Conservation (phyloP, 805 yeast genomes). For the Candida qinlingensis region DNA sequence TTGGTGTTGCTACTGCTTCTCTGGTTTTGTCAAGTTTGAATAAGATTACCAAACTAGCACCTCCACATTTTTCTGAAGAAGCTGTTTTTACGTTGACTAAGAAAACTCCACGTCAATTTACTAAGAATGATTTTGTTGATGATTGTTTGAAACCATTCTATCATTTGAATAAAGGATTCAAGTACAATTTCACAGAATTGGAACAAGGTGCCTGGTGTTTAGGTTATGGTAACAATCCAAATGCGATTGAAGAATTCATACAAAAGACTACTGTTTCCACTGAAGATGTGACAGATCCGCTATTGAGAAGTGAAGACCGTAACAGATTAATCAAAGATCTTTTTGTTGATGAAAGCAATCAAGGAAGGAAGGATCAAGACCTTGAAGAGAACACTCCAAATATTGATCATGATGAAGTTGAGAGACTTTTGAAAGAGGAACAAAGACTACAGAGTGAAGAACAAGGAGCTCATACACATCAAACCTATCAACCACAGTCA, state of each 20-base stretch:
- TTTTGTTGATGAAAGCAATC: background rate
- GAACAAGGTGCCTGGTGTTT: slow-evolving; percentile 24
- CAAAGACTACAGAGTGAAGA: background rate
- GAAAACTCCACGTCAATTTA: slow-evolving; percentile 5
- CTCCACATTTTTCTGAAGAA: slow-evolving; percentile 26
- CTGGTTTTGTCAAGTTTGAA: slow-evolving; percentile 17
- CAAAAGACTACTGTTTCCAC: background rate
- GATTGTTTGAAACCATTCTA: slow-evolving; percentile 12
- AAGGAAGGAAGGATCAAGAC: background rate
- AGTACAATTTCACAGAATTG: slow-evolving; percentile 11
- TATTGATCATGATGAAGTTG: background rate
- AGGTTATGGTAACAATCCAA: background rate
- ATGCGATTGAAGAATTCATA: background rate
- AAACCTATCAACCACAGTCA: background rate
- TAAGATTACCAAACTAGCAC: slow-evolving; percentile 13
- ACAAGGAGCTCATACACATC: background rate
- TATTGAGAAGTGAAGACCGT: background rate
- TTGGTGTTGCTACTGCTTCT: slow-evolving; percentile 26
- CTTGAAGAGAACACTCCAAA: background rate
- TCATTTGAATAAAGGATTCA: slow-evolving; percentile 7
- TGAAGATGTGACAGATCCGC: background rate
- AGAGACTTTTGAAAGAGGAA: background rate
- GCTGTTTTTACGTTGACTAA: slow-evolving; percentile 7
- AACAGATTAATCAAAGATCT: background rate
- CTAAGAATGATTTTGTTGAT: background rate